Evolutionary conservation across 306 rosid species (phyloP).

Genomic region (Sechiopsis laciniata): DNA sequence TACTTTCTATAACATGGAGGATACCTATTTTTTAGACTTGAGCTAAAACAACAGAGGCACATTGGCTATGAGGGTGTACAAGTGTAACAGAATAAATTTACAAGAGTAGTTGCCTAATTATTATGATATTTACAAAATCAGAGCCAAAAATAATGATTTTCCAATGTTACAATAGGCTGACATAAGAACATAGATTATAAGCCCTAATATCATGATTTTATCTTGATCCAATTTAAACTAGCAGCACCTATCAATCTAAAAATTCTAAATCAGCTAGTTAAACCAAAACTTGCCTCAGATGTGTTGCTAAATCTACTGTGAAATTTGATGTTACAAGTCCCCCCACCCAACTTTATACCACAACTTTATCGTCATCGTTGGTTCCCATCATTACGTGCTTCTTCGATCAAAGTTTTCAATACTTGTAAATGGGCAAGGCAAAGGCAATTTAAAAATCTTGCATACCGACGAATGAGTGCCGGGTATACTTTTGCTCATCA

Average conservation of each 20-base stretch:
- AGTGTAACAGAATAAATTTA: constrained; percentile 26
- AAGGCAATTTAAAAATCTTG: constrained; percentile 7
- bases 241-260: constrained; percentile 26
- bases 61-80: constrained; percentile 18
- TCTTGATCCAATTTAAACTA: constrained; percentile 33
- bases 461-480: background rate
- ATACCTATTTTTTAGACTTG: constrained; percentile 1
- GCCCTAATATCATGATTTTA: constrained; percentile 37
- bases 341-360: constrained; percentile 20
- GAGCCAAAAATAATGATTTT: constrained; percentile 25
- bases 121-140: constrained; percentile 52
- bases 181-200: constrained; percentile 37
- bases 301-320: constrained; percentile 7
- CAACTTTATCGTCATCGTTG: constrained; percentile 20
- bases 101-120: constrained; percentile 31
- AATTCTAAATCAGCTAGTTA: constrained; percentile 38
- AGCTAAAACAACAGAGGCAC: constrained; percentile 9
- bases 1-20: background rate
- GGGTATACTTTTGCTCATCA: background rate
- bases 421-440: constrained; percentile 20
- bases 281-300: constrained; percentile 14
- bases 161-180: constrained; percentile 26
- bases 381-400: constrained; percentile 22
- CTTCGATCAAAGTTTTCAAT: constrained; percentile 23
- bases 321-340: background rate